These are phyloP conservation scores for Drosera spatulata DNA, from an alignment of 179 eudicot genomes.

Conservation along the genomic window DNA sequence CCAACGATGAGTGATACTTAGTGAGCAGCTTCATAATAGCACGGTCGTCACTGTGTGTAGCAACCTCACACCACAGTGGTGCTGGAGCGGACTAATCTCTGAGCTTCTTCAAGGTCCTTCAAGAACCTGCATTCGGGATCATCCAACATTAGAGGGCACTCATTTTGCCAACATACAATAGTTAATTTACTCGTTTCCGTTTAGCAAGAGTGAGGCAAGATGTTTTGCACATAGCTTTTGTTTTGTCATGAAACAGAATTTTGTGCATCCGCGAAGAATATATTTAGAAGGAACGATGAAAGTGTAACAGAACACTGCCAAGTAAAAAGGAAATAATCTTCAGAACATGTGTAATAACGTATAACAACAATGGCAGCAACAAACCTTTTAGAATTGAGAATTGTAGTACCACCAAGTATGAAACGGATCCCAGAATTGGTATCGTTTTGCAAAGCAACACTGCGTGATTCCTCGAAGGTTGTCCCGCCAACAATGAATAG, in stretches of 20 bases:
- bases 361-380: constrained; percentile 1
- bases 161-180: too few species aligned
- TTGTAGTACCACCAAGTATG: constrained; percentile 68
- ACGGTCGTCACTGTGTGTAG: too few species aligned
- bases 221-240: too few species aligned
- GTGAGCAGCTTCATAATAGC: too few species aligned
- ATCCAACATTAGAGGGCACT: not conserved
- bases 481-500: constrained; percentile 85
- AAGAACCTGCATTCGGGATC: constrained; percentile 40
- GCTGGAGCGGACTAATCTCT: constrained; percentile 49
- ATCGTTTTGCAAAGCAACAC: constrained; percentile 63
- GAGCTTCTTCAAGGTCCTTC: constrained; percentile 91
- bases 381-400: constrained; percentile 80
- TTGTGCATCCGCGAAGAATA: too few species aligned
- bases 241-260: too few species aligned
- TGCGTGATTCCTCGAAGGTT: constrained; percentile 82
- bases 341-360: not conserved
- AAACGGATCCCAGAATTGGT: constrained; percentile 78
- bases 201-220: too few species aligned
- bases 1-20: too few species aligned
- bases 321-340: too few species aligned
- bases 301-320: too few species aligned
- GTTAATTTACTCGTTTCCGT: too few species aligned
- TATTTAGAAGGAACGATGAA: too few species aligned
- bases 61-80: constrained; percentile 29